Evolutionary conservation across 2,329 filamentous ascomycete genomes (phyloP), one percentile per base, ranked within the genome.

Genomic region (Mollisia scopiformis): DNA sequence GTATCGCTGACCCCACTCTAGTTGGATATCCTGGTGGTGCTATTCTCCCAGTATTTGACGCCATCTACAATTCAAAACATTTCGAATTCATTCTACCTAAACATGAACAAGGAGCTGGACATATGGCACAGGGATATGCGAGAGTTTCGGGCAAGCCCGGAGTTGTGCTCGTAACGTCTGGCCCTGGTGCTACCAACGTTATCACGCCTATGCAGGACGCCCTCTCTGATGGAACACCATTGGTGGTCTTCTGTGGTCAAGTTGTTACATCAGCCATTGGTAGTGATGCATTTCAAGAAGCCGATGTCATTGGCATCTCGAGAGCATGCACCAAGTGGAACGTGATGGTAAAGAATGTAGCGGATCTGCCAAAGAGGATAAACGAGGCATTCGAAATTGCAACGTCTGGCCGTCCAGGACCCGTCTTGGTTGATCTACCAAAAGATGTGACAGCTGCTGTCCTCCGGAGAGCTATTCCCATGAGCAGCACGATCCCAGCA

Each of bases 321-420:
- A 86, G 94, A 72, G 88, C 93, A 21, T 97, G 93, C 83, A 97
- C 93, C 69, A 98, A 98, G 82, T 99, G 95, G 95, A 98, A 98
- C 72, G 92, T 96, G 62, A 96, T 98, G 93, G 92, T 97, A 52
- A 97, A 96, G 84, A 94, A 89, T 75, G 88, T 97, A 58, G 93
- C 92, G 54, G 95, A 99, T 78, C 83, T 99, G 58, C 95, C 95
- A 54, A 87, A 91, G 71, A 87, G 94, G 67, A 98, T 98, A 74
- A 97, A 97, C 76, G 95, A 98, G 80, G 95, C 95, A 52, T 98
- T 98, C 73, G 93, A 98, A 79, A 98, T 98, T 74, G 95, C 95
- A 41, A 98, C 92, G 43, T 95, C 90, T 71, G 95, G 95, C 62
- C 87, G 95, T 52, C 95, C 95, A 14, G 95, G 95, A 25, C 95